Percentiles rank a stretch among this genome's conserved stretches.
Conservation (phyloP, 306 rosid genomes). For the Aeschynomene evenia region DNA sequence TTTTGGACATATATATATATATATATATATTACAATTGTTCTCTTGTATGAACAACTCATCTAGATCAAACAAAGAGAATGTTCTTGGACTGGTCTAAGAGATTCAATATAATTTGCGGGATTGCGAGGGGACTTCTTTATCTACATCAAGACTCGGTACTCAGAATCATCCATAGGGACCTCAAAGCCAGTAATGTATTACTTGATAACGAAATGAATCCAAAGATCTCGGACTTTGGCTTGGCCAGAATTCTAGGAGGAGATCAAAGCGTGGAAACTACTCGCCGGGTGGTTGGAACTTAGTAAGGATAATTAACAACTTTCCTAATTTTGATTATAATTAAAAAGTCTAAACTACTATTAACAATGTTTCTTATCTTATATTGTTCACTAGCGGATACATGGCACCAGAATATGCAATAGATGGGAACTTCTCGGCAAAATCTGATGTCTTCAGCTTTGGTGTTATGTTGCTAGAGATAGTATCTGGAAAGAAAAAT, state of each 20-base stretch:
- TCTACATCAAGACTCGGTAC: constrained; percentile 50
- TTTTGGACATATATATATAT: not conserved
- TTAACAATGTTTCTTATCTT: not conserved
- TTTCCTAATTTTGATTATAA: not conserved
- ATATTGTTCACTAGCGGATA: constrained; percentile 34
- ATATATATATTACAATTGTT: not conserved
- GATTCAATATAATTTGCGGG: constrained; percentile 44
- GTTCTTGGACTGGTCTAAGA: constrained; percentile 42
- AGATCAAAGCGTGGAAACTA: constrained; percentile 45
- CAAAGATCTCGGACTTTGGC: constrained; percentile 62
- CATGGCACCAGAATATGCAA: constrained; percentile 60
- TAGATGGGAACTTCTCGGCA: constrained; percentile 45
- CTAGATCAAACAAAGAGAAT: constrained; percentile 25
- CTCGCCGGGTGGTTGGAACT: constrained; percentile 52
- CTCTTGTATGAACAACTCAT: not conserved
- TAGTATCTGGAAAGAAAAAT: constrained; percentile 46
- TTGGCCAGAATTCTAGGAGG: constrained; percentile 47
- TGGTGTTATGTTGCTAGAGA: constrained; percentile 46
- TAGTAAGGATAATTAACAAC: constrained; percentile 27
- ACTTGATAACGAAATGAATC: constrained; percentile 48
- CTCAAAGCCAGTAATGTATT: constrained; percentile 53
- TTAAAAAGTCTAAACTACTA: not conserved
- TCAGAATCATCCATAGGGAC: constrained; percentile 52
- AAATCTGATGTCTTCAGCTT: constrained; percentile 40
- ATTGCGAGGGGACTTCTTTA: constrained; percentile 51